phyloP scores from a whole-genome alignment of 176 grass and related monocot genomes.

The Aegilops bicornis region DNA sequence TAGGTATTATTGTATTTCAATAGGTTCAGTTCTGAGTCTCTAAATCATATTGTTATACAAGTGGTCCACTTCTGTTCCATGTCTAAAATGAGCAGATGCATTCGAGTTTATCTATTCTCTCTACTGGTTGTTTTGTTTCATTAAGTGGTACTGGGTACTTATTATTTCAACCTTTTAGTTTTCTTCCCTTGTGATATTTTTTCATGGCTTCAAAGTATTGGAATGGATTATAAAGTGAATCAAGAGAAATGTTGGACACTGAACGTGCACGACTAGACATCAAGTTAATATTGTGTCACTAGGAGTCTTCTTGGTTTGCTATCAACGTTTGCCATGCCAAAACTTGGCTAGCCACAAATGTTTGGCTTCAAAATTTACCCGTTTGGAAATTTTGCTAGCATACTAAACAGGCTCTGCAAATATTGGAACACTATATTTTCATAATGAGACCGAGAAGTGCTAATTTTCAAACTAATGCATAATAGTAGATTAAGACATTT shows the following conservation, averaged over 20 bases:
- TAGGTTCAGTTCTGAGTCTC: background rate
- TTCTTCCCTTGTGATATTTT: background rate
- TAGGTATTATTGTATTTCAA: slow-evolving; percentile 1
- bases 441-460: background rate
- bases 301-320: background rate
- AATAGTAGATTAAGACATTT: background rate
- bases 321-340: background rate
- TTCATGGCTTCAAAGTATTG: background rate
- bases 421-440: background rate
- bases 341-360: background rate
- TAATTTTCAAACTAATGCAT: background rate
- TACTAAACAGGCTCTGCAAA: background rate
- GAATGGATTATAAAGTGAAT: slow-evolving; percentile 5
- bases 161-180: background rate
- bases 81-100: background rate
- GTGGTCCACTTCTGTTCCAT: background rate
- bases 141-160: background rate
- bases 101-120: background rate
- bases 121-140: background rate
- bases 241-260: background rate
- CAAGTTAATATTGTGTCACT: background rate
- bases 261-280: background rate
- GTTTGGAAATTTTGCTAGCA: background rate
- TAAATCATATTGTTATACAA: background rate
- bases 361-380: background rate